Evolutionary conservation across 2,329 filamentous ascomycete genomes (phyloP).

Genomic region (Sarocladium strictum): DNA sequence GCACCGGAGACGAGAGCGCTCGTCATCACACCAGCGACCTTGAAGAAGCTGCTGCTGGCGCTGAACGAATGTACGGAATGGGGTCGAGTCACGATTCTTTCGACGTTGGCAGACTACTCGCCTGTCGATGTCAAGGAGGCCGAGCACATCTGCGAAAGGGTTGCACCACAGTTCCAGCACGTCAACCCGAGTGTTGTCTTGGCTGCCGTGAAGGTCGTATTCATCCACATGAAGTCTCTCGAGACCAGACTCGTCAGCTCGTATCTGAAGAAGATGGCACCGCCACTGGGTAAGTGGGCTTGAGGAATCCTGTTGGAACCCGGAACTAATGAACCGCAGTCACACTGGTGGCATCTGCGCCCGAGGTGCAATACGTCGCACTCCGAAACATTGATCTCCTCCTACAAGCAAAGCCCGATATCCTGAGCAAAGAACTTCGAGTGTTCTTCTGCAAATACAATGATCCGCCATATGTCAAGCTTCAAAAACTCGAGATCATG

Average conservation of each 20-base stretch:
- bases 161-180: constrained; percentile 95
- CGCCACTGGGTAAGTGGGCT: constrained; percentile 67
- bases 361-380: constrained; percentile 97
- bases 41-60: constrained; percentile 95
- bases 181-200: constrained; percentile 96
- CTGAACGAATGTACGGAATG: constrained; percentile 98
- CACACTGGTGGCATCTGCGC: constrained; percentile 88
- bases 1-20: constrained; percentile 87
- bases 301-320: neutral
- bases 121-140: constrained; percentile 88
- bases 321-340: constrained; percentile 49
- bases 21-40: constrained; percentile 69
- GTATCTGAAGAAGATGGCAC: constrained; percentile 98
- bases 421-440: constrained; percentile 91
- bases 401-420: constrained; percentile 91
- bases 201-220: constrained; percentile 96
- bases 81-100: constrained; percentile 90
- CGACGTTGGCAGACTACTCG: constrained; percentile 82
- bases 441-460: constrained; percentile 99
- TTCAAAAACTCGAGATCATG: constrained; percentile 98
- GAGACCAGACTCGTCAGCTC: constrained; percentile 72
- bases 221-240: constrained; percentile 87
- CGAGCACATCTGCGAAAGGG: constrained; percentile 95
- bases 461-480: constrained; percentile 93
- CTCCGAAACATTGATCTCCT: constrained; percentile 93